These are phyloP conservation scores for Petrea volubilis DNA, from an alignment of 257 asterid species.

Conservation along the genomic window DNA sequence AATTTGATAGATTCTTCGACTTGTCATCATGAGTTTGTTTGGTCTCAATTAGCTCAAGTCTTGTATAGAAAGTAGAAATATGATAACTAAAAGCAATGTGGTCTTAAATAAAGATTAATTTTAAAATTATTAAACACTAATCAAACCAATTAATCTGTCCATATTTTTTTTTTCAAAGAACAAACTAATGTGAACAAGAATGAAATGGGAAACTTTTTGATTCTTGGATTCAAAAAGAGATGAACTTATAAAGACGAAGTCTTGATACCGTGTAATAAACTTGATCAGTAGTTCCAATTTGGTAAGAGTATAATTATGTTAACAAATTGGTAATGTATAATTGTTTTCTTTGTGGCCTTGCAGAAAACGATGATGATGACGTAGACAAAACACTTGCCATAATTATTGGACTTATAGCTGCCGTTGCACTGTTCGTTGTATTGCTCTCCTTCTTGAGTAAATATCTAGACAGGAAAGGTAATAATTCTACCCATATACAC, in stretches of 20 bases:
- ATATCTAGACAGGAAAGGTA: conserved; percentile 41
- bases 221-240: no score
- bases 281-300: no score
- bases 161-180: not conserved
- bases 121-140: no score
- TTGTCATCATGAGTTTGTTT: no score
- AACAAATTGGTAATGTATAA: not conserved
- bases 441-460: conserved; percentile 46
- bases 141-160: no score
- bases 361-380: conserved; percentile 35
- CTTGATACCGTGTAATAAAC: no score
- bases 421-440: conserved; percentile 50
- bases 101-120: no score
- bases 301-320: not conserved
- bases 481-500: not conserved
- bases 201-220: not conserved
- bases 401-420: conserved; percentile 55
- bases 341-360: not conserved
- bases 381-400: conserved; percentile 54
- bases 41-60: no score
- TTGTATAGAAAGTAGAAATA: no score
- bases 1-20: no score
- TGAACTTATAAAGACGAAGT: no score
- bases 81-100: no score
- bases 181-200: not conserved